phyloP scores from a whole-genome alignment of 2,329 filamentous ascomycete genomes.

The Talaromyces amestolkiae region DNA sequence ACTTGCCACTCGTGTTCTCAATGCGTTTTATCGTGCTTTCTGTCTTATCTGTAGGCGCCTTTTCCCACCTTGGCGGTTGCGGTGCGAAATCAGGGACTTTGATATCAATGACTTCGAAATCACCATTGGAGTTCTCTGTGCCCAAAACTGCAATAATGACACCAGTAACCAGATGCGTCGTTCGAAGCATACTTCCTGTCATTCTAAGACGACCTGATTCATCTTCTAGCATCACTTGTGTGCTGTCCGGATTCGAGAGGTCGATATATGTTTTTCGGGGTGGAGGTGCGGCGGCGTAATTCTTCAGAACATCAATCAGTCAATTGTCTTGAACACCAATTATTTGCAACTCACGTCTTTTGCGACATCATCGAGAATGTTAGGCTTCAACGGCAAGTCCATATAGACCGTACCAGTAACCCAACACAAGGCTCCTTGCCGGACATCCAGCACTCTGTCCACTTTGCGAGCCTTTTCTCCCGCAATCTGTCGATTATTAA shows the following conservation, averaged over 20 bases:
- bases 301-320: slow-evolving; percentile 49
- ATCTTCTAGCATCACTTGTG: slow-evolving; percentile 85
- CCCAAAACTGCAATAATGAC: slow-evolving; percentile 93
- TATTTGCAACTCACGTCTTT: slow-evolving; percentile 66
- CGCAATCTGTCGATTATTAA: slow-evolving; percentile 55
- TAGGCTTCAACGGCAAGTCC: slow-evolving; percentile 94
- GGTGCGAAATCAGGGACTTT: slow-evolving; percentile 82
- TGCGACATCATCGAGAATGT: slow-evolving; percentile 89
- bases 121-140: slow-evolving; percentile 86
- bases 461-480: slow-evolving; percentile 73
- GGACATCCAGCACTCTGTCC: slow-evolving; percentile 88
- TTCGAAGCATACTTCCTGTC: slow-evolving; percentile 66
- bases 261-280: slow-evolving; percentile 73
- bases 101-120: slow-evolving; percentile 88
- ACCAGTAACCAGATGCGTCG: slow-evolving; percentile 78
- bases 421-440: slow-evolving; percentile 95
- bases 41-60: slow-evolving; percentile 47
- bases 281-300: slow-evolving; percentile 83
- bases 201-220: slow-evolving; percentile 86
- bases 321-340: neutral
- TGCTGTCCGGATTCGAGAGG: slow-evolving; percentile 39
- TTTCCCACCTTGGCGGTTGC: slow-evolving; percentile 77
- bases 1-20: slow-evolving; percentile 46
- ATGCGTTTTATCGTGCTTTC: slow-evolving; percentile 36
- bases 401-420: slow-evolving; percentile 93